Evolutionary conservation across 495 filamentous ascomycete genomes (phyloP), one percentile per base, ranked within the genome.

Genomic region (Bombardia bombarda): DNA sequence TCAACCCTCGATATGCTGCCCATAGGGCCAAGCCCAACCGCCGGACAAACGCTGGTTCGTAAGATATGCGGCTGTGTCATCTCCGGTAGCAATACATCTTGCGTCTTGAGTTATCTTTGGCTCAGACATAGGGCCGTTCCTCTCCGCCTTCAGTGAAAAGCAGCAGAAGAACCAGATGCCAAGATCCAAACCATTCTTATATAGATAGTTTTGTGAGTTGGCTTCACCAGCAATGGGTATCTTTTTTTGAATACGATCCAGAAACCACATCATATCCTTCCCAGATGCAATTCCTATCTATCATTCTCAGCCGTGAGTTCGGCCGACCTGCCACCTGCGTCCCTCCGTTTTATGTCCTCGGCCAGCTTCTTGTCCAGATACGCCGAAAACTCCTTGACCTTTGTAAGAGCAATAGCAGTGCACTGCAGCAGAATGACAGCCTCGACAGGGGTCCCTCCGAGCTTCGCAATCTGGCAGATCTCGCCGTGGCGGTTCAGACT

Each of bases 401-500:
- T 93, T 28, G 75, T 70, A 54, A 86, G 56, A 8, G 90, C 87
- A 32, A 82, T 53, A 28, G 64, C 75, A 0, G 79, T 72, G 56
- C 84, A 90, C 39, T 74, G 74, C 34, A 97, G 65, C 38, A 97
- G 58, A 17, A 70, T 66, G 50, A 90, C 65, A 5, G 88, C 87
- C 54, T 92, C 83, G 12, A 94, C 75, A 10, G 88, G 76, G 14
- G 75, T 73, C 6, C 92, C 92, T 1, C 87, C 86, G 32, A 85
- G 75, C 64, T 97, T 98, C 21, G 87, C 82, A 45, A 96, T 73
- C 66, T 89, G 85, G 55, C 89, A 95, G 17, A 96, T 77, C 65
- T 97, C 92, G 1, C 93, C 92, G 51, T 87, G 80, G 43, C 79
- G 75, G 62, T 97, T 97, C 58, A 95, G 68, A 10, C 82, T 86